Conservation (phyloP, 192 early-diverging fungal genomes). For the Obelidium mucronatum region DNA sequence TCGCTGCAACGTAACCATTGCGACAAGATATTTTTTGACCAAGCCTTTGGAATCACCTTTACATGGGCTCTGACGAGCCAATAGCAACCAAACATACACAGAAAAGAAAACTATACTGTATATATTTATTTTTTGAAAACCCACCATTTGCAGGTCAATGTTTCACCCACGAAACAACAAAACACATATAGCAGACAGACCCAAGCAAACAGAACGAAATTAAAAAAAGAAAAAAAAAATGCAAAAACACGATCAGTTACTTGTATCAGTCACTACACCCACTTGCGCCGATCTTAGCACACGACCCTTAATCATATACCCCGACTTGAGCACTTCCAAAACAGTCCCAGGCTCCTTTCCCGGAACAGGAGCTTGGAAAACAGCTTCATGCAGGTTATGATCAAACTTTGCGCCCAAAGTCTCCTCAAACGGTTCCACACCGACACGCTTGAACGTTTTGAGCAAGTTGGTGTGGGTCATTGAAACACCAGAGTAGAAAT, state of each 20-base stretch:
- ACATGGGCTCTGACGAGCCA: too few relatives aligned
- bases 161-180: neutral
- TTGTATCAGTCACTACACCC: slow-evolving; percentile 75
- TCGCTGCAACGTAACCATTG: too few relatives aligned
- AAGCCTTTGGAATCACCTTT: too few relatives aligned
- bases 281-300: slow-evolving; percentile 95
- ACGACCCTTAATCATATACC: slow-evolving; percentile 92
- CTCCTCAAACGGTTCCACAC: slow-evolving; percentile 76
- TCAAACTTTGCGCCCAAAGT: slow-evolving; percentile 93
- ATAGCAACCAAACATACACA: too few relatives aligned
- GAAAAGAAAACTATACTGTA: too few relatives aligned
- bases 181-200: neutral
- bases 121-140: too few relatives aligned
- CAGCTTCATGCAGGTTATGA: slow-evolving; percentile 91
- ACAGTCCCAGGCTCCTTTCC: slow-evolving; percentile 90
- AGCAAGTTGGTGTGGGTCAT: slow-evolving; percentile 89
- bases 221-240: slow-evolving; percentile 20
- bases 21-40: too few relatives aligned
- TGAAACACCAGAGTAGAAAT: slow-evolving; percentile 86
- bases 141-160: neutral
- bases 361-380: slow-evolving; percentile 91
- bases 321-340: slow-evolving; percentile 89
- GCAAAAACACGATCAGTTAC: neutral
- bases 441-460: slow-evolving; percentile 86
- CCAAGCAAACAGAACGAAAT: neutral